phyloP scores from a whole-genome alignment of 176 grass and related monocot genomes.

The Areca catechu region DNA sequence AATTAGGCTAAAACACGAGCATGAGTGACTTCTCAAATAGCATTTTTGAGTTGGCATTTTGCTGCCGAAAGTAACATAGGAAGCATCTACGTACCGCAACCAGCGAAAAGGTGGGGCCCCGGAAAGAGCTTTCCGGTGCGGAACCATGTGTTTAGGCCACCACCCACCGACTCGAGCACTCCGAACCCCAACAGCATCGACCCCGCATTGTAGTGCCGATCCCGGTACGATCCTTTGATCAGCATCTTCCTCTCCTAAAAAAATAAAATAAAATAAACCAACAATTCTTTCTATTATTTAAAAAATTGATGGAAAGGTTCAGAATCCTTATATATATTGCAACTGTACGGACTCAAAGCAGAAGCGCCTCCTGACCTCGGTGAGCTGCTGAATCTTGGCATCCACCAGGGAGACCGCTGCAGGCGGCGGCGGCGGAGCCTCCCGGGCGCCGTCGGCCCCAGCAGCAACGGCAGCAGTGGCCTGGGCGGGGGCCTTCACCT shows the following conservation, averaged over 20 bases:
- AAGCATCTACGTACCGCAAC: constrained; percentile 21
- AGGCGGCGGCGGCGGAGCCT: neutral
- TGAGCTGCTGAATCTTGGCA: constrained; percentile 69
- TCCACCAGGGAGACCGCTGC: constrained; percentile 36
- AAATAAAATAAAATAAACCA: no score
- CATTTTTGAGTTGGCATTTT: no score
- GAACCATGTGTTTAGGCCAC: constrained; percentile 69
- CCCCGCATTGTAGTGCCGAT: constrained; percentile 82
- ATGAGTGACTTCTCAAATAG: no score
- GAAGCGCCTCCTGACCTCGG: constrained; percentile 23
- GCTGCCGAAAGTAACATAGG: neutral
- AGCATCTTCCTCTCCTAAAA: constrained; percentile 78
- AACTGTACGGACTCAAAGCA: neutral
- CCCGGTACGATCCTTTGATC: constrained; percentile 57
- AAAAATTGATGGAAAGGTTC: no score
- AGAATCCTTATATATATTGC: no score
- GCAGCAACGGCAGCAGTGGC: constrained; percentile 32
- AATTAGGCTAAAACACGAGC: no score
- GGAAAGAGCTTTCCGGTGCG: constrained; percentile 90
- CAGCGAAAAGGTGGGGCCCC: constrained; percentile 82
- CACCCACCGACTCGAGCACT: constrained; percentile 62
- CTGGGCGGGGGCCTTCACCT: constrained; percentile 41
- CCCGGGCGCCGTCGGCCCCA: constrained; percentile 5
- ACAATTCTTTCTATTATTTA: neutral
- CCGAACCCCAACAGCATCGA: constrained; percentile 82